Conservation (phyloP, 192 early-diverging fungal species). For the Linnemannia hyalina region DNA sequence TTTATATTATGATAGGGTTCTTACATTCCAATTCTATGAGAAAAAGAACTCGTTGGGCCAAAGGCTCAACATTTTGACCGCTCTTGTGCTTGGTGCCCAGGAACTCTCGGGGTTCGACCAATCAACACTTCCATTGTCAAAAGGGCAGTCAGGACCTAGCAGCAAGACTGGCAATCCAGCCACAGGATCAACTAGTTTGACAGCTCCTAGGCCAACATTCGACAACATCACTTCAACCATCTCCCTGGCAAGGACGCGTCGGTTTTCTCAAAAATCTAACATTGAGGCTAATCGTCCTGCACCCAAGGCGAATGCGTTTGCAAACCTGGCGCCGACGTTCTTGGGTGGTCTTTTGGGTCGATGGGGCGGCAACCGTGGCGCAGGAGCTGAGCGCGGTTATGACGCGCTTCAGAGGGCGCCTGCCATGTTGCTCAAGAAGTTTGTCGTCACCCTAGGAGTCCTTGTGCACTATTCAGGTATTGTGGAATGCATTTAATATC, state of each 20-base stretch:
- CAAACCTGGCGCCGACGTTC: conserved; percentile 38
- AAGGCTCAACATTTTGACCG: conserved; percentile 42
- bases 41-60: conserved; percentile 43
- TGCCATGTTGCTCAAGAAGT: conserved; percentile 36
- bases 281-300: conserved; percentile 40
- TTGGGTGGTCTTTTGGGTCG: conserved; percentile 45
- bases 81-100: conserved; percentile 26
- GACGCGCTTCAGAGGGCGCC: conserved; percentile 45
- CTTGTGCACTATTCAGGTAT: conserved; percentile 46
- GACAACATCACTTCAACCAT: conserved; percentile 25
- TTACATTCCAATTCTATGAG: conserved; percentile 41
- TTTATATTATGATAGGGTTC: conserved; percentile 13
- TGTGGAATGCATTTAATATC: not conserved
- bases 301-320: conserved; percentile 50
- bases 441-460: conserved; percentile 36
- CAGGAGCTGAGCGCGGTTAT: conserved; percentile 45
- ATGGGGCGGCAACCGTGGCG: conserved; percentile 55
- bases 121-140: not conserved
- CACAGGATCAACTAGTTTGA: not conserved
- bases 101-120: conserved; percentile 35
- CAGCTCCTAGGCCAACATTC: conserved; percentile 21
- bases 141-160: not conserved
- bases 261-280: conserved; percentile 41
- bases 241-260: conserved; percentile 26
- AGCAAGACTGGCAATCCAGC: not conserved